These are phyloP conservation scores for Colletotrichum simmondsii DNA, from an alignment of 2,329 filamentous ascomycete species.

Conservation along the genomic window DNA sequence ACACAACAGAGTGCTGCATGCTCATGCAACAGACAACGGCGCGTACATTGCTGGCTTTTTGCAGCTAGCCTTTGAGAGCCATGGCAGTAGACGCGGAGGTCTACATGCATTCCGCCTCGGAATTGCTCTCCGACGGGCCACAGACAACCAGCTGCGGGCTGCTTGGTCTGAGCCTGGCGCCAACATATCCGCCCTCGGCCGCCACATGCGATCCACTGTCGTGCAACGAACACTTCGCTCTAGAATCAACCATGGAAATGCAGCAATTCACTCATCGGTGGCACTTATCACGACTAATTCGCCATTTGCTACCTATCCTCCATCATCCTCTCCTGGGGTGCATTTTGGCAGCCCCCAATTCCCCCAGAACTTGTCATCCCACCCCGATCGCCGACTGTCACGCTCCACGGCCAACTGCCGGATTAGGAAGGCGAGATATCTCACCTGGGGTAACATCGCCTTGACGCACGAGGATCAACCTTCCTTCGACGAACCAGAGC, in stretches of 20 bases:
- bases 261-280: neutral
- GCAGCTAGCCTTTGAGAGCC: too few relatives aligned
- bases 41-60: neutral
- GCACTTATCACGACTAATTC: neutral
- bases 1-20: neutral
- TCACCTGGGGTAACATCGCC: constrained; percentile 19
- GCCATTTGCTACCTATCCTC: neutral
- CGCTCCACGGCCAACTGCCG: constrained; percentile 12
- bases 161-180: neutral
- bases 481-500: neutral
- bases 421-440: constrained; percentile 28
- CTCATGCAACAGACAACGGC: neutral
- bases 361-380: neutral
- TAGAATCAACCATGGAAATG: neutral
- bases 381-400: neutral
- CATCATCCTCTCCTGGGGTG: neutral
- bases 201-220: neutral
- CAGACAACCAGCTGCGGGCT: neutral
- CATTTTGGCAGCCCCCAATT: neutral
- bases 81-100: too few relatives aligned
- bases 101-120: too few relatives aligned
- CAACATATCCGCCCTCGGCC: neutral
- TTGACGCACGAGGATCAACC: constrained; percentile 10
- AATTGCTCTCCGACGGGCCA: neutral
- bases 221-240: neutral